A percentile compares a stretch with the other conserved stretches of the same genome.
Evolutionary conservation across 2,329 filamentous ascomycete genomes (phyloP).

Genomic region (Cryphonectria japonica): DNA sequence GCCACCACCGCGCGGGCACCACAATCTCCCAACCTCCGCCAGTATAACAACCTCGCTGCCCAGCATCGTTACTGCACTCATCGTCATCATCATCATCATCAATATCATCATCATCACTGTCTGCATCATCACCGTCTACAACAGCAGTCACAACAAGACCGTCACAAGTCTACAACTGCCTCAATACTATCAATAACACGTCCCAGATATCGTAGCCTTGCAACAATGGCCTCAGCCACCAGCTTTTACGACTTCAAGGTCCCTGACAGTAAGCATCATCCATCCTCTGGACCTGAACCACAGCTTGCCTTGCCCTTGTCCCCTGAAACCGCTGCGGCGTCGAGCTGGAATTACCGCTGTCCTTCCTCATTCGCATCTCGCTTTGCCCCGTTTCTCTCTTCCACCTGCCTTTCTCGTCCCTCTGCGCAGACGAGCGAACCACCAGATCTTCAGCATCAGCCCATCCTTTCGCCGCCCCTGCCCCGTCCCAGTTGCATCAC

Average conservation of each 20-base stretch:
- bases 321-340: slow-evolving; percentile 10
- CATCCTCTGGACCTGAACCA: not conserved
- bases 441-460: not conserved
- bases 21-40: not conserved
- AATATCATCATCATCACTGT: not conserved
- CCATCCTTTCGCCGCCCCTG: not conserved
- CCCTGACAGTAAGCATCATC: slow-evolving; percentile 68
- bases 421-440: not conserved
- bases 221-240: slow-evolving; percentile 68
- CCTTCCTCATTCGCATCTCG: slow-evolving; percentile 22
- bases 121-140: not conserved
- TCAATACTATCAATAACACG: slow-evolving; percentile 18
- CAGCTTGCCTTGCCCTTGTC: slow-evolving; percentile 3
- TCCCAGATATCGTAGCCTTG: slow-evolving; percentile 28
- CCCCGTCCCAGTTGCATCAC: not conserved
- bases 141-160: not conserved
- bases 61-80: not conserved
- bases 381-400: not conserved
- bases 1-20: slow-evolving; percentile 4
- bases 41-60: not conserved
- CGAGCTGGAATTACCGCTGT: slow-evolving; percentile 11
- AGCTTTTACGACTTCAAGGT: slow-evolving; percentile 84
- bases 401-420: slow-evolving; percentile 18
- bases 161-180: slow-evolving; percentile 18
- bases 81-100: slow-evolving; percentile 8